phyloP scores from a whole-genome alignment of 306 rosid genomes.

The Abrus precatorius region DNA sequence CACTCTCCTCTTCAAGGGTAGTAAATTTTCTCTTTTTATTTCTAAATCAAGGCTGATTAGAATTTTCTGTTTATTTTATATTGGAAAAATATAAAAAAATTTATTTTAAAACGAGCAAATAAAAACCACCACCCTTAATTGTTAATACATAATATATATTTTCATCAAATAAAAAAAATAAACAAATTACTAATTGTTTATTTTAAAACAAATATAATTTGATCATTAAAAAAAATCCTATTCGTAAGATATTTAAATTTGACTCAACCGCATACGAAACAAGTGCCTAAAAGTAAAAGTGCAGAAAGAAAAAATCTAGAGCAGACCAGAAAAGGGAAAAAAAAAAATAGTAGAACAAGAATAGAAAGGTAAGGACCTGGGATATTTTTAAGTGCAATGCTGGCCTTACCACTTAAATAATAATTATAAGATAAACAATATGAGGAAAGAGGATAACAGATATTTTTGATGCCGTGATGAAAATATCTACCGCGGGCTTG shows the following conservation, averaged over 20 bases:
- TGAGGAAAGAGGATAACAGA: conserved; percentile 48
- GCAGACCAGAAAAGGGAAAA: too few relatives aligned
- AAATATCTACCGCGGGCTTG: conserved; percentile 58
- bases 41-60: not conserved
- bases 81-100: not conserved
- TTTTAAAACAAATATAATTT: too few relatives aligned
- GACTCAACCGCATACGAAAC: not conserved
- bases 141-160: not conserved
- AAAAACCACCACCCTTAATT: not conserved
- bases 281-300: conserved; percentile 3
- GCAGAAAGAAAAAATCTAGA: conserved; percentile 34
- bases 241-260: not conserved
- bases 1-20: not conserved
- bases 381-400: not conserved
- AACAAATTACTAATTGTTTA: too few relatives aligned
- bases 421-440: conserved; percentile 14
- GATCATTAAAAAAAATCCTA: too few relatives aligned
- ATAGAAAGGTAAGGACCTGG: not conserved
- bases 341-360: not conserved
- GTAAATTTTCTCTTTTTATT: not conserved
- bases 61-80: too few relatives aligned
- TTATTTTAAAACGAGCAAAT: not conserved
- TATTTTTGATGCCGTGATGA: conserved; percentile 61
- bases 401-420: not conserved
- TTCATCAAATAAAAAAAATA: not conserved